Evolutionary conservation across 257 asterid genomes (phyloP).

Genomic region (Rauvolfia tetraphylla): DNA sequence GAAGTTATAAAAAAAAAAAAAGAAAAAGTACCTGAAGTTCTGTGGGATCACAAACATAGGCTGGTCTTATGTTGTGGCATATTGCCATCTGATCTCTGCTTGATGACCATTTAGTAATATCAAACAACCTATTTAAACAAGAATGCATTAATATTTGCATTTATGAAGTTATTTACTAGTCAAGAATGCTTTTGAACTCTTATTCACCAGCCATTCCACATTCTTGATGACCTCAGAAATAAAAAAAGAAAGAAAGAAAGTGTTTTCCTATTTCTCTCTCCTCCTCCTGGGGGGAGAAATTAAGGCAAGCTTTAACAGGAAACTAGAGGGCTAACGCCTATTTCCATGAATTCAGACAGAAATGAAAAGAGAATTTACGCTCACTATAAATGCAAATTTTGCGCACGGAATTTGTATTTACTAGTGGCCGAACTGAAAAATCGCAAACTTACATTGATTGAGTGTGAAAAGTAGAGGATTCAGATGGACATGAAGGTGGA

Average conservation of each 20-base stretch:
- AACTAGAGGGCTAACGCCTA: background rate
- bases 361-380: background rate
- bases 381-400: background rate
- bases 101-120: background rate
- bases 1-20: too few relatives aligned
- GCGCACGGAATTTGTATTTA: background rate
- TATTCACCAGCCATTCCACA: background rate
- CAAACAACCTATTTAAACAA: background rate
- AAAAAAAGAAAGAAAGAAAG: too few relatives aligned
- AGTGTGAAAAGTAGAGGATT: background rate
- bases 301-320: too few relatives aligned
- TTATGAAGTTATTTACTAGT: background rate
- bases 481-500: constrained; percentile 3
- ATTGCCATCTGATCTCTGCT: constrained; percentile 3
- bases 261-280: too few relatives aligned
- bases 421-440: background rate
- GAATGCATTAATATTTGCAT: background rate
- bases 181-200: background rate
- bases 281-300: too few relatives aligned
- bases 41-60: constrained; percentile 13
- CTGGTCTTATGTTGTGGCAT: constrained; percentile 4
- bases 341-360: background rate
- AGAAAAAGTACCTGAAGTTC: constrained; percentile 14
- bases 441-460: background rate
- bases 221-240: background rate